Evolutionary conservation across 768 basidiomycete species (phyloP).

Genomic region (Fomitopsis serialis): DNA sequence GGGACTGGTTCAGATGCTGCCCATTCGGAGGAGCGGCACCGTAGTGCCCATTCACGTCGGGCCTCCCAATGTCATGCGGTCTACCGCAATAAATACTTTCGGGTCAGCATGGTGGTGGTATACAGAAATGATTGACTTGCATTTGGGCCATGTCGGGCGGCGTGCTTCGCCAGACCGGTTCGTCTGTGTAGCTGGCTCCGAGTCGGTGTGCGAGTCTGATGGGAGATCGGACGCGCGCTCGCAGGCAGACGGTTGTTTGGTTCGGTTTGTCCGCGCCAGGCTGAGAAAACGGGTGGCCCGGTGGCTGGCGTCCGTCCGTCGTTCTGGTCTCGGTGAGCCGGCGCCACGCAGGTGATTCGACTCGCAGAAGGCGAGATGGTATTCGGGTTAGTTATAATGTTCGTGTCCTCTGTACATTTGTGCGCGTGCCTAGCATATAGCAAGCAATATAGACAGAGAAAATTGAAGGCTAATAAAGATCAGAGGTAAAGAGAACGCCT

Average conservation of each 20-base stretch:
- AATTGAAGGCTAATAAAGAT: conserved; percentile 12
- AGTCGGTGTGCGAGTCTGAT: too few species aligned
- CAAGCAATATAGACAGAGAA: conserved; percentile 17
- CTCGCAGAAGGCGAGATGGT: too few species aligned
- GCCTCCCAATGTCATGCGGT: not conserved
- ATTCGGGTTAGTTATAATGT: too few species aligned
- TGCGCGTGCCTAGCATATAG: conserved; percentile 2
- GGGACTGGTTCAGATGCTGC: not conserved
- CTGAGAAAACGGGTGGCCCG: too few species aligned
- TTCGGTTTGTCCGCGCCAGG: not conserved
- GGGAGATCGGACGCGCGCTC: not conserved
- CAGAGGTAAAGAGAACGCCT: not conserved
- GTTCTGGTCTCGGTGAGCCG: too few species aligned
- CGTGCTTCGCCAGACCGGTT: conserved; percentile 1
- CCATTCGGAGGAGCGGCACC: not conserved
- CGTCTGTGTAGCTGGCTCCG: not conserved
- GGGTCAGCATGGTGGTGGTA: too few species aligned
- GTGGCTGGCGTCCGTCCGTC: too few species aligned
- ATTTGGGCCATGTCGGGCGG: conserved; percentile 1
- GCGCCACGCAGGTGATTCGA: too few species aligned
- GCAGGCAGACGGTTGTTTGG: conserved; percentile 2
- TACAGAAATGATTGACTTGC: not conserved
- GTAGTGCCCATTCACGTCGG: not conserved
- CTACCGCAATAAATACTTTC: not conserved
- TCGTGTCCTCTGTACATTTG: not conserved